These are phyloP conservation scores for Thielaviopsis populi DNA, from an alignment of 2,329 filamentous ascomycete species.

Conservation along the genomic window DNA sequence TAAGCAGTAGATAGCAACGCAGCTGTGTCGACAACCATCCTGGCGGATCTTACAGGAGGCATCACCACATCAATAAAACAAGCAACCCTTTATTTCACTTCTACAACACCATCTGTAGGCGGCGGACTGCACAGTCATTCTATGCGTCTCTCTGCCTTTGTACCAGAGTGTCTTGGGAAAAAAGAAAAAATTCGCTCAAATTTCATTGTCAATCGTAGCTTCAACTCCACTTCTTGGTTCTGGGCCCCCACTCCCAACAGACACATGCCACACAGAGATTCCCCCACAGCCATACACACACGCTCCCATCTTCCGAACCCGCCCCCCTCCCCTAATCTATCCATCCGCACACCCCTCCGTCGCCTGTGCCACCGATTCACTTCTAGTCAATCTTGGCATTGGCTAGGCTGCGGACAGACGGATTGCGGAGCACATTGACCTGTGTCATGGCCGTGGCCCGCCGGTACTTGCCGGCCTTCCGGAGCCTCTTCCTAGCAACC, in stretches of 20 bases:
- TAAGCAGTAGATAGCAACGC: too few relatives aligned
- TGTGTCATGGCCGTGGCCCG: conserved; percentile 50
- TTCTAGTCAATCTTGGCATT: conserved; percentile 59
- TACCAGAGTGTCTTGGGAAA: background rate
- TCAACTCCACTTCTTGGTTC: background rate
- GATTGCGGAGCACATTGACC: conserved; percentile 67
- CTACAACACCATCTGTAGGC: too few relatives aligned
- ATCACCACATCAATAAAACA: too few relatives aligned
- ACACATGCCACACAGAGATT: background rate
- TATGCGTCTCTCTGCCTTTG: background rate
- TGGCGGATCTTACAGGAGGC: too few relatives aligned
- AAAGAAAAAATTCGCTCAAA: background rate
- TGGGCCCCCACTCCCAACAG: background rate
- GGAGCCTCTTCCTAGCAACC: conserved; percentile 82
- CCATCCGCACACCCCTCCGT: background rate
- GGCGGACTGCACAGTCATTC: too few relatives aligned
- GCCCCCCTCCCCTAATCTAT: too few relatives aligned
- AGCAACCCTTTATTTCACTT: too few relatives aligned
- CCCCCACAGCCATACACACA: background rate
- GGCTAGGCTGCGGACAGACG: conserved; percentile 49
- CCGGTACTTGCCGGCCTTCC: conserved; percentile 74
- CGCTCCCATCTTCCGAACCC: too few relatives aligned
- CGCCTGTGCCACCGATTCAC: background rate
- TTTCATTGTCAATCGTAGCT: background rate
- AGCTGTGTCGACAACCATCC: too few relatives aligned